phyloP scores from a whole-genome alignment of 1,284 basidiomycete species.

The Kwoniella shivajii region DNA sequence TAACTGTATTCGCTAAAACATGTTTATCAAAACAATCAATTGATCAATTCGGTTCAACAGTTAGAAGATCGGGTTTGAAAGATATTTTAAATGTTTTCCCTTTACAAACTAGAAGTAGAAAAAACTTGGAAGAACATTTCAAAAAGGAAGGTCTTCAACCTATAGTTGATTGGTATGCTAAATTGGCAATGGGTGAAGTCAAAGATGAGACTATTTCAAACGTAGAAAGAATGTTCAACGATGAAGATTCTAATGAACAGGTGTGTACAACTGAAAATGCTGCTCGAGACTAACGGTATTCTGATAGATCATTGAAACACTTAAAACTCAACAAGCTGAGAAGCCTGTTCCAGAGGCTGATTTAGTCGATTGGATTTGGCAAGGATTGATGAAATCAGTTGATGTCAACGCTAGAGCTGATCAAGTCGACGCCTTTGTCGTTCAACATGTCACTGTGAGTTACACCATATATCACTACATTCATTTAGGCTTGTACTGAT shows the following conservation, averaged over 20 bases:
- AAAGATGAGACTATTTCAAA: conserved; percentile 69
- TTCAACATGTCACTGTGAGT: conserved; percentile 77
- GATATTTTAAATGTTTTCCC: conserved; percentile 89
- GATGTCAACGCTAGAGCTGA: conserved; percentile 87
- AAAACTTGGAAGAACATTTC: conserved; percentile 81
- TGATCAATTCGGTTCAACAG: conserved; percentile 75
- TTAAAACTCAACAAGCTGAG: conserved; percentile 64
- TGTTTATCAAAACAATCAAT: conserved; percentile 79
- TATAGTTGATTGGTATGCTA: conserved; percentile 88
- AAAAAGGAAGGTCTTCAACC: conserved; percentile 72
- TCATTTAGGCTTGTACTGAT: not conserved
- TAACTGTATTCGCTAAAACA: conserved; percentile 77
- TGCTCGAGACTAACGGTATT: not conserved
- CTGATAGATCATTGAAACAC: conserved; percentile 68
- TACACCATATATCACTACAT: not conserved
- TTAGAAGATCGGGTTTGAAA: conserved; percentile 81
- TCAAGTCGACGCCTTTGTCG: conserved; percentile 80
- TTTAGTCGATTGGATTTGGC: conserved; percentile 85
- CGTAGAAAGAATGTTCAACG: conserved; percentile 62
- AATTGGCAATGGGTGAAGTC: conserved; percentile 74
- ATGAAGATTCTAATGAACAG: conserved; percentile 64
- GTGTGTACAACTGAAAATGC: conserved; percentile 54
- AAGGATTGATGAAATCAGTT: conserved; percentile 79
- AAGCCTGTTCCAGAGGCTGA: conserved; percentile 73
- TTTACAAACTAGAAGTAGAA: conserved; percentile 70